Percentiles rank a stretch among this genome's conserved stretches.
These are phyloP conservation scores for Kappamyces sp. DNA, from an alignment of 192 early-diverging fungal species.

Conservation along the genomic window DNA sequence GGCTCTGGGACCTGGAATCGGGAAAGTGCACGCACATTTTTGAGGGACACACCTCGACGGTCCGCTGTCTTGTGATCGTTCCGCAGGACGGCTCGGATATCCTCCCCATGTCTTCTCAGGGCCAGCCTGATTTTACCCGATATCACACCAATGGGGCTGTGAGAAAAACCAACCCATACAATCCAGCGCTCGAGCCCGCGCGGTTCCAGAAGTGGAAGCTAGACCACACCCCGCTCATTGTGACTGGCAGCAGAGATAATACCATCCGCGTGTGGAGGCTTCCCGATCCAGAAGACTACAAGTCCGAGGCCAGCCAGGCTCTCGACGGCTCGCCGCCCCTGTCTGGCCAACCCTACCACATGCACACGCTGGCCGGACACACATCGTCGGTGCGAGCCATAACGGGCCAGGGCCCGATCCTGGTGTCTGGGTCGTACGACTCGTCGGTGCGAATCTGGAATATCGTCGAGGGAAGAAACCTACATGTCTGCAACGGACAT, in stretches of 20 bases:
- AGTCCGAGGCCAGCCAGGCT: slow-evolving; percentile 33
- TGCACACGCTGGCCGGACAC: slow-evolving; percentile 82
- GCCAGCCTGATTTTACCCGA: slow-evolving; percentile 21
- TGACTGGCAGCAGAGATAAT: slow-evolving; percentile 92
- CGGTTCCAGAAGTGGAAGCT: too few species aligned
- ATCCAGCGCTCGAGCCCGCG: slow-evolving; percentile 12
- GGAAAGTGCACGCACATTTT: slow-evolving; percentile 91
- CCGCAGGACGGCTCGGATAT: slow-evolving; percentile 19
- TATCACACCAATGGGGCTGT: not conserved
- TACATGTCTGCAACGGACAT: slow-evolving; percentile 77
- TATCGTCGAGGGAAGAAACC: slow-evolving; percentile 57
- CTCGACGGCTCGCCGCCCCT: slow-evolving; percentile 4
- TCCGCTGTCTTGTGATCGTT: slow-evolving; percentile 87
- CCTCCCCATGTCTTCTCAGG: slow-evolving; percentile 49
- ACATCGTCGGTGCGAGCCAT: slow-evolving; percentile 87
- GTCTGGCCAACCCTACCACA: slow-evolving; percentile 46
- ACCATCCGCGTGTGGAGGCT: slow-evolving; percentile 90
- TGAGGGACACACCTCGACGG: slow-evolving; percentile 88
- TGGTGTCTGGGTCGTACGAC: slow-evolving; percentile 93
- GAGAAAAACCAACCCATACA: not conserved
- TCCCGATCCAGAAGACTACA: slow-evolving; percentile 66
- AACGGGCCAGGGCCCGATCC: slow-evolving; percentile 75
- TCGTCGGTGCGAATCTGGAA: slow-evolving; percentile 89
- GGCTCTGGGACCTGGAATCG: slow-evolving; percentile 93
- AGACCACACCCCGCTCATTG: slow-evolving; percentile 54